Percentiles rank a stretch among this genome's conserved stretches.
These are phyloP conservation scores for Fragosphaeria purpurea DNA, from an alignment of 2,329 filamentous ascomycete species.

Conservation along the genomic window DNA sequence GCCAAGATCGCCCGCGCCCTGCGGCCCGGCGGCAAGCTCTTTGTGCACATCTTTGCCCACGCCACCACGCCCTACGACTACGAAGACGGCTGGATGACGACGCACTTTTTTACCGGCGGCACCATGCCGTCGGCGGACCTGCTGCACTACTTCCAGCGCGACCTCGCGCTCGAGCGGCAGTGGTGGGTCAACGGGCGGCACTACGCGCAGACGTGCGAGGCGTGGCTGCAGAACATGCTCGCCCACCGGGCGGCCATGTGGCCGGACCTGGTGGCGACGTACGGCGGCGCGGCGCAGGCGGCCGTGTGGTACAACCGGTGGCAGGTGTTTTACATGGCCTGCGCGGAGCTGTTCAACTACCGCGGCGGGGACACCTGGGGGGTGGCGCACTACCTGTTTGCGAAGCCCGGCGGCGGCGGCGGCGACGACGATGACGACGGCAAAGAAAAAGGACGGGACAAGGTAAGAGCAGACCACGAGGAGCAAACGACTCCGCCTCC, in stretches of 20 bases:
- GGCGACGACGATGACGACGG: too few relatives aligned
- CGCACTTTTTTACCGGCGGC: constrained; percentile 62
- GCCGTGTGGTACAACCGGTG: constrained; percentile 58
- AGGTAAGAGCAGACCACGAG: too few relatives aligned
- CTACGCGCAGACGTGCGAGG: constrained; percentile 61
- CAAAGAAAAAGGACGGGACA: too few relatives aligned
- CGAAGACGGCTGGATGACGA: constrained; percentile 64
- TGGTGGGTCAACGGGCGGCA: constrained; percentile 64
- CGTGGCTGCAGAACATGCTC: constrained; percentile 54
- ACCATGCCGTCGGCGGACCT: constrained; percentile 62
- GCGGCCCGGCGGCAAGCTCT: constrained; percentile 54
- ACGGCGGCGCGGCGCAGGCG: constrained; percentile 49
- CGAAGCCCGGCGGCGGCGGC: constrained; percentile 33
- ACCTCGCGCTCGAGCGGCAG: constrained; percentile 49
- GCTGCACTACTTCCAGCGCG: constrained; percentile 54
- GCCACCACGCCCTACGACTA: constrained; percentile 58
- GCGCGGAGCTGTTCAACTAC: constrained; percentile 58
- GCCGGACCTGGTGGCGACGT: constrained; percentile 55
- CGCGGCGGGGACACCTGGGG: constrained; percentile 59
- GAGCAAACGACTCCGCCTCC: too few relatives aligned
- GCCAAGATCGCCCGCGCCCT: constrained; percentile 50
- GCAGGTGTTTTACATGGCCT: constrained; percentile 65
- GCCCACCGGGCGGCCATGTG: constrained; percentile 50
- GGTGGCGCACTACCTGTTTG: constrained; percentile 56
- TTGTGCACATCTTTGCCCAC: constrained; percentile 60